These are phyloP conservation scores for Cystoderma amianthinum DNA, from an alignment of 768 basidiomycete species.

Conservation along the genomic window DNA sequence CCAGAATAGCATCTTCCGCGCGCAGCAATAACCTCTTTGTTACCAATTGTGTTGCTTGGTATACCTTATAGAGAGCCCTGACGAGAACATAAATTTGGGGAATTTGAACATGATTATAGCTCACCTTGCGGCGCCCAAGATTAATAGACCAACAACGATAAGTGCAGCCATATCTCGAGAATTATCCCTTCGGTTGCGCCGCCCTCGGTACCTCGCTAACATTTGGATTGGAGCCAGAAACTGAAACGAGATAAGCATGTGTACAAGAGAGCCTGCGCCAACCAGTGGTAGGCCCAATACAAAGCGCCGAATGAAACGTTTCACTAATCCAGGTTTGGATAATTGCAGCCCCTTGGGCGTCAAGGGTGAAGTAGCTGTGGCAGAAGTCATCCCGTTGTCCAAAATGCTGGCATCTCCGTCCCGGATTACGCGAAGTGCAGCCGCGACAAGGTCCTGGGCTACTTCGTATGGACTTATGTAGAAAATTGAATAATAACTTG, in stretches of 20 bases:
- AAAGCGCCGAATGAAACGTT: conserved; percentile 60
- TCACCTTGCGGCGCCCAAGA: conserved; percentile 59
- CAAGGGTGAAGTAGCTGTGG: background rate
- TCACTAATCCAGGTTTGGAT: conserved; percentile 38
- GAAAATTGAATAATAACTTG: conserved; percentile 31
- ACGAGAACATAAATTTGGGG: conserved; percentile 3
- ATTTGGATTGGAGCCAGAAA: conserved; percentile 64
- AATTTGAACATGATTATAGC: conserved; percentile 7
- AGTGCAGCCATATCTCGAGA: conserved; percentile 61
- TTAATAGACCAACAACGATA: conserved; percentile 52
- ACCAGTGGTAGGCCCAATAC: conserved; percentile 72
- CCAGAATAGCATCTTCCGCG: conserved; percentile 77
- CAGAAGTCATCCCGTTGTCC: too few relatives aligned
- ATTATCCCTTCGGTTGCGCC: conserved; percentile 45
- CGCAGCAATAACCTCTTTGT: conserved; percentile 57
- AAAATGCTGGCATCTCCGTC: conserved; percentile 32
- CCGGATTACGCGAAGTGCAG: conserved; percentile 53
- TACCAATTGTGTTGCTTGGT: conserved; percentile 50
- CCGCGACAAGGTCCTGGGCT: conserved; percentile 53
- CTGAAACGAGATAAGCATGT: conserved; percentile 60
- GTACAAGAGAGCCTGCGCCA: conserved; percentile 69
- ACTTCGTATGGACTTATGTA: conserved; percentile 50
- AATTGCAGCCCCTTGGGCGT: conserved; percentile 10
- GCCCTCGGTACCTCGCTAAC: conserved; percentile 58
- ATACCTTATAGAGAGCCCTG: conserved; percentile 70